Conservation (phyloP, 164 flowering plant genomes). For the Macadamia tetraphylla region DNA sequence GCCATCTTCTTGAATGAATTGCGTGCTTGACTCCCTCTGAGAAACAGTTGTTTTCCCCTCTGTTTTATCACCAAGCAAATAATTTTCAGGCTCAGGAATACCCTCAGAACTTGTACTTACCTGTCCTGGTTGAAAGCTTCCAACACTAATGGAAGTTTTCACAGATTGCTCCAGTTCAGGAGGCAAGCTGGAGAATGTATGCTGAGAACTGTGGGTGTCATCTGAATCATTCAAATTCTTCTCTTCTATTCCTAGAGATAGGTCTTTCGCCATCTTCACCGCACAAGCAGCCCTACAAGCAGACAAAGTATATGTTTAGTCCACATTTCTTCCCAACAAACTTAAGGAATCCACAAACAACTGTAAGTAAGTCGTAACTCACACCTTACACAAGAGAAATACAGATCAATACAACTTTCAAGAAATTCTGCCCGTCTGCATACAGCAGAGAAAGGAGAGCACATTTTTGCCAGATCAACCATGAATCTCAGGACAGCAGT, state of each 20-base stretch:
- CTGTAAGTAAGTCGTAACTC: conserved; percentile 11
- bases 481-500: conserved; percentile 88
- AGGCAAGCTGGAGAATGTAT: conserved; percentile 80
- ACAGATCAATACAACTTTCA: conserved; percentile 88
- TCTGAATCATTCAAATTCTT: conserved; percentile 64
- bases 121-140: conserved; percentile 78
- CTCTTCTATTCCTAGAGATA: conserved; percentile 62
- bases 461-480: conserved; percentile 99
- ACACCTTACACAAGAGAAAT: conserved; percentile 93
- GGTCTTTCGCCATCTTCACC: conserved; percentile 73
- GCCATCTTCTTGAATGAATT: conserved; percentile 23
- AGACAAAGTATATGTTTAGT: conserved; percentile 6
- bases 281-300: conserved; percentile 82
- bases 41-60: conserved; percentile 20
- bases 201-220: conserved; percentile 76
- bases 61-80: conserved; percentile 22
- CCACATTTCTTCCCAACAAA: background rate
- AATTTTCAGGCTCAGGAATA: conserved; percentile 20
- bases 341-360: background rate
- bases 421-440: conserved; percentile 84
- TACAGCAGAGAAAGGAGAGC: conserved; percentile 72
- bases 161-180: conserved; percentile 75
- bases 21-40: conserved; percentile 28
- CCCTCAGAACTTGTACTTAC: conserved; percentile 82
- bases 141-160: conserved; percentile 70